phyloP scores from a whole-genome alignment of 1,284 basidiomycete genomes.

The Tylopilus orsonianus region DNA sequence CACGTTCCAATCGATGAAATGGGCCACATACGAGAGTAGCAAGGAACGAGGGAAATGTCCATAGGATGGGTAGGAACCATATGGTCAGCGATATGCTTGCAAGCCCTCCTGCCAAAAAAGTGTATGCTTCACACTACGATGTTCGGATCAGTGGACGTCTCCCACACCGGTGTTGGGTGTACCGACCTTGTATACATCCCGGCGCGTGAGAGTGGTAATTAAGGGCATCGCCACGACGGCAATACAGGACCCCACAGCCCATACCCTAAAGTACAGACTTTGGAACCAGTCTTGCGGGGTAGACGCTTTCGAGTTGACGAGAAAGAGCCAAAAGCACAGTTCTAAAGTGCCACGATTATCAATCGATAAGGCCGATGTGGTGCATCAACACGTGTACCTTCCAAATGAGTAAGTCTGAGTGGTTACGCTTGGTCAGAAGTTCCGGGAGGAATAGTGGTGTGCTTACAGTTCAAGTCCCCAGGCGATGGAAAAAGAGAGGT shows the following conservation, averaged over 20 bases:
- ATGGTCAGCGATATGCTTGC: slow-evolving; percentile 65
- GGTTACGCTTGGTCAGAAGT: background rate
- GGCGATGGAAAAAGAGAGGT: slow-evolving; percentile 57
- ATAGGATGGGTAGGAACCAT: slow-evolving; percentile 70
- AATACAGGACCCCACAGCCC: slow-evolving; percentile 61
- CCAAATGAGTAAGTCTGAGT: slow-evolving; percentile 69
- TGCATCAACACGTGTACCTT: slow-evolving; percentile 46
- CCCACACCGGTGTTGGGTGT: background rate
- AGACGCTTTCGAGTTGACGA: slow-evolving; percentile 57
- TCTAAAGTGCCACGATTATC: slow-evolving; percentile 42
- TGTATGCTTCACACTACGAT: slow-evolving; percentile 64
- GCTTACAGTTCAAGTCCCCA: slow-evolving; percentile 76
- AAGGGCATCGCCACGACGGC: slow-evolving; percentile 68
- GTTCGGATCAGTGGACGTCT: slow-evolving; percentile 5
- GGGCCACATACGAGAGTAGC: slow-evolving; percentile 45
- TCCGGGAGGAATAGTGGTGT: background rate
- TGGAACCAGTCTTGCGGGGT: slow-evolving; percentile 71
- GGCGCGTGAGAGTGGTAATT: slow-evolving; percentile 59
- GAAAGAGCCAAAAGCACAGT: slow-evolving; percentile 80
- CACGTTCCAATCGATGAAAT: too few species aligned
- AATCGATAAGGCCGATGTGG: slow-evolving; percentile 9
- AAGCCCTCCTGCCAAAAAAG: slow-evolving; percentile 66
- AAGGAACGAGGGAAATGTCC: slow-evolving; percentile 66
- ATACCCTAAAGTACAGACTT: slow-evolving; percentile 68
- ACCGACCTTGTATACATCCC: slow-evolving; percentile 56